A percentile compares a stretch with the other conserved stretches of the same genome.
Conservation (phyloP, 176 grass and related monocot species). For the Poa annua region DNA sequence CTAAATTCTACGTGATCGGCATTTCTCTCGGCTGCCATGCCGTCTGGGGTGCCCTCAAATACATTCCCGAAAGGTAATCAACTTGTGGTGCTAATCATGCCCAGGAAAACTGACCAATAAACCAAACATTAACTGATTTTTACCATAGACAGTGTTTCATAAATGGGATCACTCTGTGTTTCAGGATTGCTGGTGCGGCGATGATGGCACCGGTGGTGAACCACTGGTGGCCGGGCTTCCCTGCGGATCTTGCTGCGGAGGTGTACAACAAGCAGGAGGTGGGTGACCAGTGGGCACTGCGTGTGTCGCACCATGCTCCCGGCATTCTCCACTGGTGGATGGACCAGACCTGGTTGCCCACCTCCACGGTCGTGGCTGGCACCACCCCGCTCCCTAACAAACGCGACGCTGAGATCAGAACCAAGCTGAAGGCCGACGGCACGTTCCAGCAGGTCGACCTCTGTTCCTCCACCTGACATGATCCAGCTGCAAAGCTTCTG, state of each 20-base stretch:
- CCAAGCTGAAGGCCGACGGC: slow-evolving; percentile 20
- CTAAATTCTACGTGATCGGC: slow-evolving; percentile 69
- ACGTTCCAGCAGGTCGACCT: slow-evolving; percentile 45
- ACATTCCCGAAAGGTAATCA: slow-evolving; percentile 66
- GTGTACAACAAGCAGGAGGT: slow-evolving; percentile 60
- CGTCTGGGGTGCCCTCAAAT: slow-evolving; percentile 74
- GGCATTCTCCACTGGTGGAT: slow-evolving; percentile 89
- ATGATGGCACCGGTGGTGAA: slow-evolving; percentile 70
- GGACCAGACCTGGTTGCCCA: slow-evolving; percentile 75
- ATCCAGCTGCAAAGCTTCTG: neutral
- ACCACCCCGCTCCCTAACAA: slow-evolving; percentile 61
- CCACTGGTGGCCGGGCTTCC: slow-evolving; percentile 79
- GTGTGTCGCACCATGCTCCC: slow-evolving; percentile 62
- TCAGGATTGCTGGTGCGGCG: slow-evolving; percentile 60
- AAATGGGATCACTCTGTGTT: neutral
- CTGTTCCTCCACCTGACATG: neutral
- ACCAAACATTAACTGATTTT: neutral
- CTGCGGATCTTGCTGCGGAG: slow-evolving; percentile 39
- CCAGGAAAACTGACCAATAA: neutral
- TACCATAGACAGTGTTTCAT: neutral
- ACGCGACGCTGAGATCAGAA: slow-evolving; percentile 49
- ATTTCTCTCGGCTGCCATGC: slow-evolving; percentile 75
- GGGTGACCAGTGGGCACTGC: slow-evolving; percentile 71
- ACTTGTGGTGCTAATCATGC: neutral
- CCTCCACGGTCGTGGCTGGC: slow-evolving; percentile 66